phyloP scores from a whole-genome alignment of 805 yeast genomes.

The Ascoidea rubescens region DNA sequence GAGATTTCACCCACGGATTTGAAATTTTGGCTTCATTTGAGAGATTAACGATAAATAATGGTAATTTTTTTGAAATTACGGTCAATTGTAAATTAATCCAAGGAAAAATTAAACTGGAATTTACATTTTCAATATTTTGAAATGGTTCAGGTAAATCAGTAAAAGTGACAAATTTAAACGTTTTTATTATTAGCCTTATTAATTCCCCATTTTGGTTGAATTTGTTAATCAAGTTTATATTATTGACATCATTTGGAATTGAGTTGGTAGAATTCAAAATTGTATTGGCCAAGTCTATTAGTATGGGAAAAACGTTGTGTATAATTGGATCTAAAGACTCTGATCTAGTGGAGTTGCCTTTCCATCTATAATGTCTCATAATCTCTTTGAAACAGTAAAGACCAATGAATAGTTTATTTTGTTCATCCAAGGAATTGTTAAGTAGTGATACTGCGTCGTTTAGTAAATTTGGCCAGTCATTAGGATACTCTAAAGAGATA shows the following conservation, averaged over 20 bases:
- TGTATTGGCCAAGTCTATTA: slow-evolving; percentile 52
- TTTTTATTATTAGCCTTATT: slow-evolving; percentile 58
- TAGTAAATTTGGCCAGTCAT: slow-evolving; percentile 40
- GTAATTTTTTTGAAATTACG: slow-evolving; percentile 46
- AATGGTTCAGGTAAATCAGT: slow-evolving; percentile 56
- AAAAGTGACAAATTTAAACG: slow-evolving; percentile 64
- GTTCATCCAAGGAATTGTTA: slow-evolving; percentile 22
- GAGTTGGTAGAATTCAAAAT: slow-evolving; percentile 20
- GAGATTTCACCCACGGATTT: slow-evolving; percentile 59
- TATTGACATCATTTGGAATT: slow-evolving; percentile 9
- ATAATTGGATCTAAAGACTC: slow-evolving; percentile 39
- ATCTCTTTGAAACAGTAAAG: slow-evolving; percentile 58
- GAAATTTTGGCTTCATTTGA: slow-evolving; percentile 32
- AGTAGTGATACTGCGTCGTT: slow-evolving; percentile 31
- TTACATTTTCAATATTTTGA: slow-evolving; percentile 30
- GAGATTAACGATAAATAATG: slow-evolving; percentile 25
- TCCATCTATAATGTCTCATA: slow-evolving; percentile 60
- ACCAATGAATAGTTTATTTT: slow-evolving; percentile 41
- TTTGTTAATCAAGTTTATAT: slow-evolving; percentile 9
- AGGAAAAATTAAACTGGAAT: slow-evolving; percentile 22
- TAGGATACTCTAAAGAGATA: slow-evolving; percentile 26
- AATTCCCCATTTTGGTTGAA: slow-evolving; percentile 47
- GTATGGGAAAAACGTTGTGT: slow-evolving; percentile 44
- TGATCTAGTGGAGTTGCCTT: slow-evolving; percentile 37
- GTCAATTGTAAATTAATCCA: slow-evolving; percentile 75